Conservation (phyloP, 345 rosid species). For the Carallia pectinifolia region DNA sequence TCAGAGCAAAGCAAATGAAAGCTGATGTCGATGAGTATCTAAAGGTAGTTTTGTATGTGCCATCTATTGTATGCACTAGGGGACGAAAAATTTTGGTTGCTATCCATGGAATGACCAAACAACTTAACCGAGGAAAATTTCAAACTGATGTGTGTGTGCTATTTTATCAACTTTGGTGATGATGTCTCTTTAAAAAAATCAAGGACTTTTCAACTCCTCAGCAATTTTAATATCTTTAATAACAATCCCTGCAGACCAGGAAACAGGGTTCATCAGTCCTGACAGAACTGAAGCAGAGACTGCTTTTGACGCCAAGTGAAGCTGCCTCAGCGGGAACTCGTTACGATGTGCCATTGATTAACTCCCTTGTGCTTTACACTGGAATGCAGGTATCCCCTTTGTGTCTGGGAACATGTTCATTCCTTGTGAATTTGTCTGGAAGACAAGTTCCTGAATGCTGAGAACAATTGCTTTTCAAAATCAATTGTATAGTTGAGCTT, state of each 20-base stretch:
- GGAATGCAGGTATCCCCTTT: slow-evolving; percentile 82
- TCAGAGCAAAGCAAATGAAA: slow-evolving; percentile 77
- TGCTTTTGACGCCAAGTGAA: slow-evolving; percentile 67
- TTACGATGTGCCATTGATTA: slow-evolving; percentile 82
- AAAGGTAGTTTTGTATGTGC: slow-evolving; percentile 41
- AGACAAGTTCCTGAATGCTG: too few relatives aligned
- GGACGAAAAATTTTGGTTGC: neutral
- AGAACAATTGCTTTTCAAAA: too few relatives aligned
- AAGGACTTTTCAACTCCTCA: neutral
- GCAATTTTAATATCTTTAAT: neutral
- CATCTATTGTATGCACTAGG: neutral
- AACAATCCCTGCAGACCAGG: slow-evolving; percentile 49
- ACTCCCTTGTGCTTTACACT: slow-evolving; percentile 91
- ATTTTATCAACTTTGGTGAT: too few relatives aligned
- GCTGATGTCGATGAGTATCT: slow-evolving; percentile 89
- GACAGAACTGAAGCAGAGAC: slow-evolving; percentile 75
- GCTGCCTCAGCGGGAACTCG: slow-evolving; percentile 80
- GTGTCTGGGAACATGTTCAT: neutral
- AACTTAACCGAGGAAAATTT: too few relatives aligned
- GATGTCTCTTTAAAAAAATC: too few relatives aligned
- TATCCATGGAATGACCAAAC: neutral
- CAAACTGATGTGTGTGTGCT: too few relatives aligned
- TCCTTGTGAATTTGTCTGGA: too few relatives aligned
- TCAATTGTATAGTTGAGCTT: too few relatives aligned
- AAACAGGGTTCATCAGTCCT: slow-evolving; percentile 71